Conservation (phyloP, 2,329 filamentous ascomycete species). For the Triangularia verruculosa region DNA sequence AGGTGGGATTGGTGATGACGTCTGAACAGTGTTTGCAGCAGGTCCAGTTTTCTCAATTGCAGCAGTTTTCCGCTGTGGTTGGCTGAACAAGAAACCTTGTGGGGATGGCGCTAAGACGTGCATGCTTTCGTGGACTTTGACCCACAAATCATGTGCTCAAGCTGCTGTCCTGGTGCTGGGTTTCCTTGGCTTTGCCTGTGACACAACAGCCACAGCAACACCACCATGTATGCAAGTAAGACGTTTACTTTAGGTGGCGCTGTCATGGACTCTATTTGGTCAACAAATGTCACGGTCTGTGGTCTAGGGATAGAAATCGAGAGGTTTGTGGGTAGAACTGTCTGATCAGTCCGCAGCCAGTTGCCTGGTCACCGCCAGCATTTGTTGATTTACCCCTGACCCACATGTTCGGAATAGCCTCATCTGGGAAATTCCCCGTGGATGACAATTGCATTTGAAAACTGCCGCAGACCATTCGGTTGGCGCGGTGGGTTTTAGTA, state of each 20-base stretch:
- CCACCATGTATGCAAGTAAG: background rate
- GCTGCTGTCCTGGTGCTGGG: background rate
- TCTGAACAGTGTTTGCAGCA: constrained; percentile 1
- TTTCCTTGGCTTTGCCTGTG: background rate
- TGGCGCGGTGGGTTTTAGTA: background rate
- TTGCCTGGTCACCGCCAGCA: background rate
- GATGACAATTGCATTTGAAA: background rate
- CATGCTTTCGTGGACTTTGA: background rate
- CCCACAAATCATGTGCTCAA: constrained; percentile 1
- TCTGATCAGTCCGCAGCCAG: background rate
- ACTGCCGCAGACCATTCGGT: background rate
- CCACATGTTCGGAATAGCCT: background rate
- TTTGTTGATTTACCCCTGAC: background rate
- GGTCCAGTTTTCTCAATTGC: background rate
- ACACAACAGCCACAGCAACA: background rate
- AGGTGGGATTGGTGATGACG: background rate
- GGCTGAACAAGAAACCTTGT: background rate
- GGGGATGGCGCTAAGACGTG: background rate
- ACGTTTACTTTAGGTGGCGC: background rate
- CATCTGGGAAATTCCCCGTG: background rate
- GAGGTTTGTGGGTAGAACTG: too few species aligned
- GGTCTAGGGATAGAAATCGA: background rate
- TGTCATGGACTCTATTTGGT: background rate
- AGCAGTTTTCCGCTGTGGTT: background rate
- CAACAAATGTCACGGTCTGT: background rate